These are phyloP conservation scores for Fusarium coffeatum DNA, from an alignment of 2,329 filamentous ascomycete species.

Conservation along the genomic window DNA sequence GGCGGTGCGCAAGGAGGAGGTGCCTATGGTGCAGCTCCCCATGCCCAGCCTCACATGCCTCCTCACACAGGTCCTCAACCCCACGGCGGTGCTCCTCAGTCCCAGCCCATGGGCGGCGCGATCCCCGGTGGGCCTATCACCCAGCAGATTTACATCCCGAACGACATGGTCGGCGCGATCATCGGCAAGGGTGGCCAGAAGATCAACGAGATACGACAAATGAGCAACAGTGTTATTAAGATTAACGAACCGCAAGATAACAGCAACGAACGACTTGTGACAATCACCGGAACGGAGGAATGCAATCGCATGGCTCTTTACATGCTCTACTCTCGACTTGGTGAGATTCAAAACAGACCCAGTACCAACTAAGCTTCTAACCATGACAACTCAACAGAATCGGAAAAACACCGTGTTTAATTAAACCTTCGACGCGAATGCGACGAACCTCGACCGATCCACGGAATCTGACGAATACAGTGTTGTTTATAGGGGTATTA, in stretches of 20 bases:
- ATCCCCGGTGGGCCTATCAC: constrained; percentile 77
- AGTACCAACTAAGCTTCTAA: constrained; percentile 47
- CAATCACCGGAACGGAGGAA: constrained; percentile 96
- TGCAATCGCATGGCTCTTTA: constrained; percentile 99
- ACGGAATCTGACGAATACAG: constrained; percentile 17
- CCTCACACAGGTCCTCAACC: constrained; percentile 69
- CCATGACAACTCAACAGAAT: constrained; percentile 51
- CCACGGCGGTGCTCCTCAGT: constrained; percentile 74
- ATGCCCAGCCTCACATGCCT: constrained; percentile 77
- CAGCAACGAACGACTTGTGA: constrained; percentile 97
- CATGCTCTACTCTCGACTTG: constrained; percentile 97
- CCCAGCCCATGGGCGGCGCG: constrained; percentile 77
- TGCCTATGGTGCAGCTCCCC: constrained; percentile 81
- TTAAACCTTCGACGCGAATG: constrained; percentile 12
- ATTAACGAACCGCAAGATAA: constrained; percentile 99
- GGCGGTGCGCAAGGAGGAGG: constrained; percentile 74
- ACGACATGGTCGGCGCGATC: constrained; percentile 99
- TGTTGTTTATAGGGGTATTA: constrained; percentile 16
- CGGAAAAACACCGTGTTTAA: constrained; percentile 60
- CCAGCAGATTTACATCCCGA: constrained; percentile 98
- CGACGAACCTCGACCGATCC: constrained; percentile 28
- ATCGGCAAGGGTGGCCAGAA: constrained; percentile 98
- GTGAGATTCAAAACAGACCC: constrained; percentile 64
- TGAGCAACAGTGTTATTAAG: constrained; percentile 98
- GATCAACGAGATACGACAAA: constrained; percentile 98